phyloP scores from a whole-genome alignment of 2,329 filamentous ascomycete species.

The Fusarium sacchari region DNA sequence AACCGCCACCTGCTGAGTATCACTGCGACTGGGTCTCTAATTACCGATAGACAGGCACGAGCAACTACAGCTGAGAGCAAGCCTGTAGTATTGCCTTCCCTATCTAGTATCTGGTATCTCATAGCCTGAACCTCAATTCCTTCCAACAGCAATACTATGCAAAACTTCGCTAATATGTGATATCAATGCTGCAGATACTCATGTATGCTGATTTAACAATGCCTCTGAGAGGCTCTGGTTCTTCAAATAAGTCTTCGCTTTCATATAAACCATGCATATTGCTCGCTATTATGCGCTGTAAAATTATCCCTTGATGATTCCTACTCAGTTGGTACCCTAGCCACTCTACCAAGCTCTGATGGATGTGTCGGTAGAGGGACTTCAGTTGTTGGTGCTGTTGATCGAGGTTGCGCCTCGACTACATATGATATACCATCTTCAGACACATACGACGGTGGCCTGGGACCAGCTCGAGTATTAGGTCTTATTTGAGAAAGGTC shows the following conservation, averaged over 20 bases:
- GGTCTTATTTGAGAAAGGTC: conserved; percentile 35
- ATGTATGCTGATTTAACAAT: conserved; percentile 17
- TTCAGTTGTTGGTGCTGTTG: conserved; percentile 60
- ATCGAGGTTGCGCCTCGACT: conserved; percentile 71
- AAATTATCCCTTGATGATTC: neutral
- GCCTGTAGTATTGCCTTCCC: conserved; percentile 12
- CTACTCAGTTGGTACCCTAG: conserved; percentile 33
- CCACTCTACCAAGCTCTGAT: conserved; percentile 53
- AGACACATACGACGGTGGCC: conserved; percentile 80
- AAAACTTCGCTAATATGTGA: conserved; percentile 23
- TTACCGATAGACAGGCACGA: neutral
- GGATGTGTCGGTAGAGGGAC: conserved; percentile 60
- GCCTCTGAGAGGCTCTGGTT: neutral
- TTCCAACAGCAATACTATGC: neutral
- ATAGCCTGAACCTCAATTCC: conserved; percentile 4
- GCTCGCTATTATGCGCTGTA: neutral
- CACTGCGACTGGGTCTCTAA: conserved; percentile 19
- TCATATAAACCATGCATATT: neutral
- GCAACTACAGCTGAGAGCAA: neutral
- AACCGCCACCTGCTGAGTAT: conserved; percentile 9
- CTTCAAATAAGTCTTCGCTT: neutral
- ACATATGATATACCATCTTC: conserved; percentile 81
- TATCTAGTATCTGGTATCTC: conserved; percentile 26
- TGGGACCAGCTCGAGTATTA: conserved; percentile 47
- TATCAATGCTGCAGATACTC: conserved; percentile 22